Evolutionary conservation across 2,329 filamentous ascomycete genomes (phyloP).

Genomic region (Fulvia fulva): DNA sequence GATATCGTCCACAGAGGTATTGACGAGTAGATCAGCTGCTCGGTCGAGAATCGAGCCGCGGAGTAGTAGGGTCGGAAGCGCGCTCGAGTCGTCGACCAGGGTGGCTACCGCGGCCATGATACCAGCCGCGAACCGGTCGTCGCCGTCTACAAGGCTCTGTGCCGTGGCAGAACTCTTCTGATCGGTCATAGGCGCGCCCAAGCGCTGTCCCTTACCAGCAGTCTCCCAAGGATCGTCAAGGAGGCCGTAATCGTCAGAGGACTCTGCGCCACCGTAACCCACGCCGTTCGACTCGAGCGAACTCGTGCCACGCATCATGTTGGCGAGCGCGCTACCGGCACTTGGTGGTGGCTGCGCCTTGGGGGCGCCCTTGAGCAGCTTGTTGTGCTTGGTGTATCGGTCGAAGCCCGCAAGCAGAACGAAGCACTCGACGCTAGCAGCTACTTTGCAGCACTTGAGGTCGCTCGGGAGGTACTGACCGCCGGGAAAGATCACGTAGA

Average conservation of each 20-base stretch:
- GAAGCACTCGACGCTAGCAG: constrained; percentile 7
- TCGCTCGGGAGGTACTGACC: constrained; percentile 22
- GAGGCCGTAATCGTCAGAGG: not conserved
- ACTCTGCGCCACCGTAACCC: not conserved
- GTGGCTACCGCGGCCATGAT: not conserved
- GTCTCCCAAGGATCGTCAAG: not conserved
- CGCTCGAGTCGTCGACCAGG: not conserved
- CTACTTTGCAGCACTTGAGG: constrained; percentile 34
- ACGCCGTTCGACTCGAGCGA: not conserved
- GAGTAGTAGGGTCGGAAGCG: constrained; percentile 33
- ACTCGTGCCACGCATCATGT: not conserved
- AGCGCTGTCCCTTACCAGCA: not conserved
- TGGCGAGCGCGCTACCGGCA: not conserved
- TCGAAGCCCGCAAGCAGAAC: constrained; percentile 38
- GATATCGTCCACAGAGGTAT: constrained; percentile 40
- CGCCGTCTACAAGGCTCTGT: not conserved
- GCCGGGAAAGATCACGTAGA: not conserved
- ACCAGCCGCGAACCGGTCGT: not conserved
- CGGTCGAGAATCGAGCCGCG: constrained; percentile 37
- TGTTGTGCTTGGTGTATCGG: constrained; percentile 14
- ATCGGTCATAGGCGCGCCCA: constrained; percentile 17
- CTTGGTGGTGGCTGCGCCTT: not conserved
- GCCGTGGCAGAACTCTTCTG: not conserved
- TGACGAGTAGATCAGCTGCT: constrained; percentile 39
- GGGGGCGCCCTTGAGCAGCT: constrained; percentile 2